phyloP scores from a whole-genome alignment of 768 basidiomycete species.

The Trametes meyenii region DNA sequence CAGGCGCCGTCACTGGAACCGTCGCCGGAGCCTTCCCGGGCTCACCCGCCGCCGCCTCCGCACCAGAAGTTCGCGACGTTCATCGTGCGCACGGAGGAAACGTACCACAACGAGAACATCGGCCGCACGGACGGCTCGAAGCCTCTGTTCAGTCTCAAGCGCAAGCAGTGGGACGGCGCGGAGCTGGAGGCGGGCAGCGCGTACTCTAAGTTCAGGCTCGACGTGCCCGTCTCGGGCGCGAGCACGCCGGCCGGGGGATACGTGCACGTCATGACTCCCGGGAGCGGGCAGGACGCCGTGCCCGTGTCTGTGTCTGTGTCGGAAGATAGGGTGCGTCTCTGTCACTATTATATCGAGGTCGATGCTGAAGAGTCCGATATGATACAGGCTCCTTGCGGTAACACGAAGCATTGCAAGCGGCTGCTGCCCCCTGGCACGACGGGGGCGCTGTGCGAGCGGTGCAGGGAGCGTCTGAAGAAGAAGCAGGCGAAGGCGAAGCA shows the following conservation, averaged over 20 bases:
- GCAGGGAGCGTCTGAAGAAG: slow-evolving; percentile 48
- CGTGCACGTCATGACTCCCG: not conserved
- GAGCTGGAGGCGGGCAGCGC: not conserved
- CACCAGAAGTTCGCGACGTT: slow-evolving; percentile 2
- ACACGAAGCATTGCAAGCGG: slow-evolving; percentile 43
- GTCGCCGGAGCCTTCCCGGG: not conserved
- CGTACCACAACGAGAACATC: slow-evolving; percentile 7
- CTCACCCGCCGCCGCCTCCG: not conserved
- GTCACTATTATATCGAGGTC: no score
- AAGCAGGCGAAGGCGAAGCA: slow-evolving; percentile 47
- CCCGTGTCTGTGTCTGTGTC: not conserved
- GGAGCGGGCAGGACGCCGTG: not conserved
- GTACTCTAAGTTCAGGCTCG: slow-evolving; percentile 20
- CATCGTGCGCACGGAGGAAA: slow-evolving; percentile 19
- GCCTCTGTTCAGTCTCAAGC: slow-evolving; percentile 6
- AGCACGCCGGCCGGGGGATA: not conserved
- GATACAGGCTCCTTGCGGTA: slow-evolving; percentile 31
- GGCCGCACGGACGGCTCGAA: not conserved
- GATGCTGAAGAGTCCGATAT: not conserved
- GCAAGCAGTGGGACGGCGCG: slow-evolving; percentile 5
- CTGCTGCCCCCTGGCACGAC: slow-evolving; percentile 29
- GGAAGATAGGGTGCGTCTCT: not conserved
- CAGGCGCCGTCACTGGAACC: not conserved
- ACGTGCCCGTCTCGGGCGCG: not conserved
- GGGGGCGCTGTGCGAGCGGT: slow-evolving; percentile 47